Evolutionary conservation across 139 green algal species (phyloP), one percentile per base, ranked within the genome.

Genomic region (Chlamydomonas asymmetrica): DNA sequence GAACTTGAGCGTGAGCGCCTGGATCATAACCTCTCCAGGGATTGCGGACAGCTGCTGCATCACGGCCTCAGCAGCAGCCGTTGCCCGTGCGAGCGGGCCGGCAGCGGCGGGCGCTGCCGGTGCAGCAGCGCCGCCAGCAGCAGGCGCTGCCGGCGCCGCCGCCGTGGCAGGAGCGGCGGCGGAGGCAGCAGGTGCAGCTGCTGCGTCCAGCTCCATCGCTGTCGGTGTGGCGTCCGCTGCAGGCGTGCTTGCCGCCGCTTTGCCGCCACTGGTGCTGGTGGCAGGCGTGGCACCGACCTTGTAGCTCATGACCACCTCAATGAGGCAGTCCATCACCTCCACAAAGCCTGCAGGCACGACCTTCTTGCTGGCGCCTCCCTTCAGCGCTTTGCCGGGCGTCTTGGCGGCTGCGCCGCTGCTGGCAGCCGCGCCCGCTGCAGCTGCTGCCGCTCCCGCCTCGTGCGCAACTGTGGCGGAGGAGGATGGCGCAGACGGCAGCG

Each of bases 261-360:
- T 16, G 57, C 37, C n/a, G 38, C 35, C 4, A 56, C 35, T 31
- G 41, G 5, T 31, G 70, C 13, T 29, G 49, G 29, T 39, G 31
- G 18, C n/a, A n/a, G n/a, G n/a, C n/a, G 57, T 16, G 0, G 40
- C 23, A 4, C 67, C 48, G 1, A 73, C 85, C 40, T 85, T 79
- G 73, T 91, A 94, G 40, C 78, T 62, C 70, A 93, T 74, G n/a
- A 95, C 67, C 2, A 92, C 80, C 7, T 96, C 89, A 65, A 96
- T 73, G 41, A 98, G 87, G 56, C 79, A 73, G 69, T 97, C 90
- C 23, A 97, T 84, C 5, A 98, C 87, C 48, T 94, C 91, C 29
- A 92, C 84, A 80, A 96, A 94, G 72, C 63, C 89, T 63, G 75
- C 60, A 1, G 89, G 89, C 48, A 94, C 88, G 13, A 60, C 8